Percentiles rank a stretch among this genome's conserved stretches.
Evolutionary conservation across 371 early-diverging fungal species (phyloP).

Genomic region (Batkoa obscura): DNA sequence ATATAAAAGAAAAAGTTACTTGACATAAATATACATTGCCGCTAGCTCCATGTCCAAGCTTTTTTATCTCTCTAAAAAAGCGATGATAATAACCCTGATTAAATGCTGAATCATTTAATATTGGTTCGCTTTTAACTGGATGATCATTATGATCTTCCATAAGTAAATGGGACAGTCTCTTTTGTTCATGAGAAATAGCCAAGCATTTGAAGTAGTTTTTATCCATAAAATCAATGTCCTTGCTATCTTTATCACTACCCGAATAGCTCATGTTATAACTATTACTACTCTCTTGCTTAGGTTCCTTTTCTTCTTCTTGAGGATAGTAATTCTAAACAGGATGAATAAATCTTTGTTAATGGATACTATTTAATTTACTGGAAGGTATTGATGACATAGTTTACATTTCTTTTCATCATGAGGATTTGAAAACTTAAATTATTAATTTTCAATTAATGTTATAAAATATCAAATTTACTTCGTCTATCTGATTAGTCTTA

Average conservation of each 20-base stretch:
- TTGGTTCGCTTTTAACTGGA: constrained; percentile 1
- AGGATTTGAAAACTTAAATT: too few species aligned
- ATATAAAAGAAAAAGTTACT: constrained; percentile 13
- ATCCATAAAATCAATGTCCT: constrained; percentile 30
- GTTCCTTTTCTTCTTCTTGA: constrained; percentile 5
- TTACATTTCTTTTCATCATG: not conserved
- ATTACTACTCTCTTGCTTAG: not conserved
- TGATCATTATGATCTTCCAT: not conserved
- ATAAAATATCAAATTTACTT: too few species aligned
- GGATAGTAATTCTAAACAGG: not conserved
- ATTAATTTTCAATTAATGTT: too few species aligned
- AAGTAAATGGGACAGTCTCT: not conserved
- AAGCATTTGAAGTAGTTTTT: constrained; percentile 34
- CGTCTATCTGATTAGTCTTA: not conserved
- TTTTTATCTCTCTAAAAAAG: constrained; percentile 71
- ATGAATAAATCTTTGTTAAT: not conserved
- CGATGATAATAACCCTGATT: constrained; percentile 88
- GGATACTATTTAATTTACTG: not conserved
- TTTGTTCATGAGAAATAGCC: constrained; percentile 1
- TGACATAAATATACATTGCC: constrained; percentile 83
- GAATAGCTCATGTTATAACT: not conserved
- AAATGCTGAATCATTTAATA: constrained; percentile 22
- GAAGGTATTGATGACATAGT: not conserved
- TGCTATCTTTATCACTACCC: not conserved
- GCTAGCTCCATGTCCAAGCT: constrained; percentile 75